Conservation (phyloP, 1,284 basidiomycete species). For the Sanghuangporus baumii region DNA sequence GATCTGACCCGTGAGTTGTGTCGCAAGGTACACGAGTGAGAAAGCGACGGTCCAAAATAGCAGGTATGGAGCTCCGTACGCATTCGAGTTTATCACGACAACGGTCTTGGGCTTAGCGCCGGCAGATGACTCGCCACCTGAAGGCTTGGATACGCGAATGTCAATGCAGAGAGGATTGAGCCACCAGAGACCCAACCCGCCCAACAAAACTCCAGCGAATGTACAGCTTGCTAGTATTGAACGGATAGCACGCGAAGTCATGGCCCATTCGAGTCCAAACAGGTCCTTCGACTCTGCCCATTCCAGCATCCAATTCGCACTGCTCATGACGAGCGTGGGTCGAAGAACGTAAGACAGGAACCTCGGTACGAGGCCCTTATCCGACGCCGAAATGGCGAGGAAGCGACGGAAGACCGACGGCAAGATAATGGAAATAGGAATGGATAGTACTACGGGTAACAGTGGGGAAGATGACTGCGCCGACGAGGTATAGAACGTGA, state of each 20-base stretch:
- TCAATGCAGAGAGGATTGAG: slow-evolving; percentile 68
- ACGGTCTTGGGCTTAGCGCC: slow-evolving; percentile 11
- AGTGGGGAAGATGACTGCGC: slow-evolving; percentile 59
- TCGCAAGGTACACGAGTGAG: slow-evolving; percentile 58
- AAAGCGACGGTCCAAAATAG: slow-evolving; percentile 73
- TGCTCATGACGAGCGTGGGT: slow-evolving; percentile 52
- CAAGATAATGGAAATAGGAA: slow-evolving; percentile 52
- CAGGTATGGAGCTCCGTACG: slow-evolving; percentile 83
- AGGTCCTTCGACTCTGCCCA: slow-evolving; percentile 58
- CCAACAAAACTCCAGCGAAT: slow-evolving; percentile 45
- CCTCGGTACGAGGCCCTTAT: slow-evolving; percentile 63
- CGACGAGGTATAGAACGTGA: slow-evolving; percentile 81
- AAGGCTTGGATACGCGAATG: slow-evolving; percentile 29
- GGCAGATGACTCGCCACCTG: slow-evolving; percentile 10
- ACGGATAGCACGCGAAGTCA: slow-evolving; percentile 43
- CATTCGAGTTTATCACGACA: slow-evolving; percentile 86
- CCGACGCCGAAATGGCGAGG: slow-evolving; percentile 65
- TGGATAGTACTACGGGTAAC: slow-evolving; percentile 47
- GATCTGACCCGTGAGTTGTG: slow-evolving; percentile 81
- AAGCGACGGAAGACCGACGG: slow-evolving; percentile 56
- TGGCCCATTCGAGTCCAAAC: slow-evolving; percentile 35
- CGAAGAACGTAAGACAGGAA: slow-evolving; percentile 59
- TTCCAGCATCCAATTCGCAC: slow-evolving; percentile 75
- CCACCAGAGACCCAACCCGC: slow-evolving; percentile 64
- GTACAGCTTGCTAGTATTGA: slow-evolving; percentile 59